phyloP scores from a whole-genome alignment of 225 moss, liverwort and hornwort species.

The Takakia lepidozioides region DNA sequence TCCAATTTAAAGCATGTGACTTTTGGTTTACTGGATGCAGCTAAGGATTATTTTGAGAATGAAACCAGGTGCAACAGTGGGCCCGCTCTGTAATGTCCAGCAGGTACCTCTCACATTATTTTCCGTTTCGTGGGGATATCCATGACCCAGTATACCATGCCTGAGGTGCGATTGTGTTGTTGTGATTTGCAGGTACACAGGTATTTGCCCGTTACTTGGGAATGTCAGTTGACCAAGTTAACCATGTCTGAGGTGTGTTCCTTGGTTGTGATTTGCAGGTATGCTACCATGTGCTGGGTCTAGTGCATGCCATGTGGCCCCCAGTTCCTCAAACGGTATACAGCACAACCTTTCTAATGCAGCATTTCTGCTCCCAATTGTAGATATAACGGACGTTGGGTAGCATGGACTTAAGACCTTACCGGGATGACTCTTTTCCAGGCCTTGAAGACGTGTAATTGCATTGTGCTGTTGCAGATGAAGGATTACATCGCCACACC shows the following conservation, averaged over 20 bases:
- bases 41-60: slow-evolving; percentile 83
- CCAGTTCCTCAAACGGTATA: slow-evolving; percentile 93
- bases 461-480: slow-evolving; percentile 38
- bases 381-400: too few species aligned
- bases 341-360: slow-evolving; percentile 1
- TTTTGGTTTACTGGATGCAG: slow-evolving; percentile 41
- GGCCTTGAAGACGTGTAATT: too few species aligned
- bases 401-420: background rate
- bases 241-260: too few species aligned
- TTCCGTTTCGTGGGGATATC: too few species aligned
- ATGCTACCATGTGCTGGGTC: slow-evolving; percentile 94
- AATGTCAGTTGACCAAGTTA: background rate
- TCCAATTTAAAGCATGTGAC: too few species aligned
- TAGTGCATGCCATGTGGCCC: slow-evolving; percentile 99
- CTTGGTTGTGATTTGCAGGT: slow-evolving; percentile 44
- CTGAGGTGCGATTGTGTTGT: too few species aligned
- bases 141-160: too few species aligned
- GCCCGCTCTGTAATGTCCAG: slow-evolving; percentile 80
- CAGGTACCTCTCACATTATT: slow-evolving; percentile 54
- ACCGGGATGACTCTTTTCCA: background rate
- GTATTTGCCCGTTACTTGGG: background rate
- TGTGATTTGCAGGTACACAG: too few species aligned
- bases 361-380: background rate
- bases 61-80: slow-evolving; percentile 73
- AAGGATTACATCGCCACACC: slow-evolving; percentile 99